Evolutionary conservation across 305 asterid genomes (phyloP), one percentile per base, ranked within the genome.

Genomic region (Fraxinus paxiana): DNA sequence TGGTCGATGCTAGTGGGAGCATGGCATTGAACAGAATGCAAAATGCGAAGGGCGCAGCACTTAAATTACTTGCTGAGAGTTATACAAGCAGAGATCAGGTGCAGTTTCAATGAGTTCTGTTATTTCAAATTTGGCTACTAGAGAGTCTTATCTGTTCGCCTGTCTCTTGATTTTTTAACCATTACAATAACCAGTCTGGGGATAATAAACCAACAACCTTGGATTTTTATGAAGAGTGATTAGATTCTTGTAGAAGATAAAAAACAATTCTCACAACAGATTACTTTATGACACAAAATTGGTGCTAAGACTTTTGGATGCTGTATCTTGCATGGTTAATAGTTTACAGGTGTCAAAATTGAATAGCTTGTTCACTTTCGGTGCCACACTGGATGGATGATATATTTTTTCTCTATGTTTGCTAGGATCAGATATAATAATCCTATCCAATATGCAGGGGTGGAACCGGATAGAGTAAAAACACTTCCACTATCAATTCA

Each of bases 11-110:
- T 82, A 96, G 99, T 87, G 98, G 99, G 77, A 96, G 99, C 83
- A 96, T 96, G 99, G 99, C 99, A 46, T 85, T 96, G 80, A 96
- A 96, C 88, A 93, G 99, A 87, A 96, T 96, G 99, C 99, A 96
- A 89, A 96, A 94, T 87, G 99, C 98, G 74, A 96, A 96, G 87
- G 99, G 99, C 26, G 99, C 99, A 78, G 98, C 99, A 30, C 97
- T 96, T 54, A 96, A 96, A 79, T 85, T 96, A 82, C 95, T 96
- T 73, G 98, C 99, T 26, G 99, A 96, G 87, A 96, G 99, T 87
- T 96, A 96, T 86, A 96, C 98, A 18, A 96, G 99, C 90, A 92
- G 99, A 90, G 99, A 96, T 90, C 99, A 96, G 99, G 99, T 96
- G 79, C 82, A 76, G 77, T 77, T 77, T 72, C 56, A 77, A 33